A percentile compares a stretch with the other conserved stretches of the same genome.
Conservation (phyloP, 2,329 filamentous ascomycete genomes). For the Cadophora luteo-olivacea region DNA sequence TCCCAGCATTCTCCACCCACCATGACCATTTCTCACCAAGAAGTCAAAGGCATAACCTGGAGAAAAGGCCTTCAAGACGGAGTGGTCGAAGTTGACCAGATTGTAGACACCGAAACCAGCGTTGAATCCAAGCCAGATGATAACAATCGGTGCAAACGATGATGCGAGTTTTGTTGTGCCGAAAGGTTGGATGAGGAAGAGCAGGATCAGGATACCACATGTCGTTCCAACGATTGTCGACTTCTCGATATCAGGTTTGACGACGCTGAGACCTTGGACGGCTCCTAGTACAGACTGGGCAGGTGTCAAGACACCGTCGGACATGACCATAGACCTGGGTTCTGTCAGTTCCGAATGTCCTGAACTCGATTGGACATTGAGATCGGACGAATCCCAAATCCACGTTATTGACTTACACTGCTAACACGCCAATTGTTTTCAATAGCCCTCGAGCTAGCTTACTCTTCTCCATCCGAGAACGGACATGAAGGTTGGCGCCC, state of each 20-base stretch:
- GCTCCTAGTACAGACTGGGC: conserved; percentile 74
- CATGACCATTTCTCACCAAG: conserved; percentile 60
- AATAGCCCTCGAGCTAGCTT: conserved; percentile 58
- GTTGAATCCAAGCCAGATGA: conserved; percentile 72
- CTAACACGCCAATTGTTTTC: conserved; percentile 68
- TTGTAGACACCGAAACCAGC: conserved; percentile 69
- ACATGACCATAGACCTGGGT: conserved; percentile 63
- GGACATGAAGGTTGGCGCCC: conserved; percentile 56
- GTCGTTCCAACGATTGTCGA: conserved; percentile 65
- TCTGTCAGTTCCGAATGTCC: conserved; percentile 11
- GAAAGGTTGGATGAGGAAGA: conserved; percentile 69
- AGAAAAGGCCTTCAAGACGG: conserved; percentile 60
- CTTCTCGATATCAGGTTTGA: conserved; percentile 61
- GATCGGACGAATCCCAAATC: neutral
- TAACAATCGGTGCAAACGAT: conserved; percentile 68
- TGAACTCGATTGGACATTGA: neutral
- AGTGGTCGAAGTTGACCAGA: conserved; percentile 56
- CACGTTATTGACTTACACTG: conserved; percentile 49
- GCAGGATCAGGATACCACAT: conserved; percentile 66
- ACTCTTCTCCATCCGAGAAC: conserved; percentile 64
- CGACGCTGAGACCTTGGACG: conserved; percentile 67
- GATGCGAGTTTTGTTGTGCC: conserved; percentile 66
- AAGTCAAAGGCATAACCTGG: conserved; percentile 66
- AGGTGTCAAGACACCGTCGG: conserved; percentile 69
- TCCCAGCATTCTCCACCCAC: conserved; percentile 68